These are phyloP conservation scores for Heliophila coronopifolia DNA, from an alignment of 441 rosid species.

Conservation along the genomic window DNA sequence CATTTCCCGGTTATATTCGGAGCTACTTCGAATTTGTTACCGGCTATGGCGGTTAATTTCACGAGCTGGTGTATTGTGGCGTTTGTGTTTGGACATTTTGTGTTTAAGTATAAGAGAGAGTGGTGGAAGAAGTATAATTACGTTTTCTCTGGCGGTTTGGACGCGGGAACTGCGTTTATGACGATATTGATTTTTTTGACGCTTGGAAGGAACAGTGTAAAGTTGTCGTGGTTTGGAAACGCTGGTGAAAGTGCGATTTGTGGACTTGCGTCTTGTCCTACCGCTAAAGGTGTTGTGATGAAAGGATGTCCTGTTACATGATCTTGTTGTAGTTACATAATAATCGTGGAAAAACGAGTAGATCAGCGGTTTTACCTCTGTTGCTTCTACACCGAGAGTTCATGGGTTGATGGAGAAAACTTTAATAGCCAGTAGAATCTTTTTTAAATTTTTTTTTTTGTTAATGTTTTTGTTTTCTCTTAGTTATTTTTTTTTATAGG, in stretches of 20 bases:
- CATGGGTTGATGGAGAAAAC: no score
- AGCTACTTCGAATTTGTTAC: conserved; percentile 64
- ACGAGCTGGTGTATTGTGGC: conserved; percentile 55
- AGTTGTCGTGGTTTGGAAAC: conserved; percentile 72
- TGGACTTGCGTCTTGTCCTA: conserved; percentile 60
- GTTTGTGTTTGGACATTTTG: conserved; percentile 53
- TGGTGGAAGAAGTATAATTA: conserved; percentile 75
- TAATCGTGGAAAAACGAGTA: no score
- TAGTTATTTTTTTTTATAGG: no score
- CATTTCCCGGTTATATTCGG: conserved; percentile 59
- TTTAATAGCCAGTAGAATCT: no score
- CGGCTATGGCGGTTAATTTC: conserved; percentile 66
- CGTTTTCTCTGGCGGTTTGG: conserved; percentile 64
- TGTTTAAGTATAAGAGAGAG: conserved; percentile 44
- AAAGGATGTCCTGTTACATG: no score
- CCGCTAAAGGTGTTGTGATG: no score
- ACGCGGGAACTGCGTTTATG: conserved; percentile 73
- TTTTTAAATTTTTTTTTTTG: no score
- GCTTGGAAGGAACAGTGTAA: conserved; percentile 37
- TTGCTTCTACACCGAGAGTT: no score
- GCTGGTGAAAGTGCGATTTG: conserved; percentile 41
- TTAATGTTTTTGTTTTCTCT: no score
- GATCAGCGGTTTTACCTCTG: no score
- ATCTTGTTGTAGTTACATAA: no score
- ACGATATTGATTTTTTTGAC: conserved; percentile 48